Evolutionary conservation across 495 filamentous ascomycete species (phyloP).

Genomic region (Hypoxylon lienhwacheense): DNA sequence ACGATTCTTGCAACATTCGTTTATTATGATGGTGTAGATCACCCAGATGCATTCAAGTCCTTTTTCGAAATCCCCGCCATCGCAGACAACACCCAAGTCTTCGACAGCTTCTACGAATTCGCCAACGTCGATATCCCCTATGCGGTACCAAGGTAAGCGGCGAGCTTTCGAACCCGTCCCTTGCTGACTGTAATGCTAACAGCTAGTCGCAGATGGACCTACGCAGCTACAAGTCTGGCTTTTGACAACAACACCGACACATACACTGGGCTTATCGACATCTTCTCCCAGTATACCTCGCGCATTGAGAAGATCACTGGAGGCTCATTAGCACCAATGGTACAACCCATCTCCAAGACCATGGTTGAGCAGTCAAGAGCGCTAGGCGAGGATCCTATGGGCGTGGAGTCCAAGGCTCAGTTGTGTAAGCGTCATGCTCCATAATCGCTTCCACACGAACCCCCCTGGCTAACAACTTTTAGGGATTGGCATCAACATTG

Average conservation of each 20-base stretch:
- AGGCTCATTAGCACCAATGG: neutral
- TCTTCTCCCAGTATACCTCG: neutral
- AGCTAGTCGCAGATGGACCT: neutral
- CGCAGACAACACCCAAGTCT: neutral
- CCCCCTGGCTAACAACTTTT: neutral
- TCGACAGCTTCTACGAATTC: conserved; percentile 2
- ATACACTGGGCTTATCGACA: neutral
- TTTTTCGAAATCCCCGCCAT: neutral
- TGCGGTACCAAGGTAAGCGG: neutral
- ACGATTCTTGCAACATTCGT: conserved; percentile 4
- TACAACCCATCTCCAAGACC: conserved; percentile 3
- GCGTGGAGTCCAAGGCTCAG: neutral
- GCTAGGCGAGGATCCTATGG: neutral
- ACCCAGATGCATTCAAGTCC: neutral
- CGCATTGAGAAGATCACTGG: neutral
- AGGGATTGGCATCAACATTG: conserved; percentile 4
- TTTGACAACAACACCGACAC: conserved; percentile 1
- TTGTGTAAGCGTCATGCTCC: neutral
- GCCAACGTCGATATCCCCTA: neutral
- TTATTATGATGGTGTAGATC: neutral
- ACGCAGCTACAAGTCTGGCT: neutral
- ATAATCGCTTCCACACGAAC: neutral
- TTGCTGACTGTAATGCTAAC: neutral
- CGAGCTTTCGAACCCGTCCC: no score
- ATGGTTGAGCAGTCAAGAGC: conserved; percentile 3